Conservation (phyloP, 164 flowering plant species). For the Cinnamomum micranthum region DNA sequence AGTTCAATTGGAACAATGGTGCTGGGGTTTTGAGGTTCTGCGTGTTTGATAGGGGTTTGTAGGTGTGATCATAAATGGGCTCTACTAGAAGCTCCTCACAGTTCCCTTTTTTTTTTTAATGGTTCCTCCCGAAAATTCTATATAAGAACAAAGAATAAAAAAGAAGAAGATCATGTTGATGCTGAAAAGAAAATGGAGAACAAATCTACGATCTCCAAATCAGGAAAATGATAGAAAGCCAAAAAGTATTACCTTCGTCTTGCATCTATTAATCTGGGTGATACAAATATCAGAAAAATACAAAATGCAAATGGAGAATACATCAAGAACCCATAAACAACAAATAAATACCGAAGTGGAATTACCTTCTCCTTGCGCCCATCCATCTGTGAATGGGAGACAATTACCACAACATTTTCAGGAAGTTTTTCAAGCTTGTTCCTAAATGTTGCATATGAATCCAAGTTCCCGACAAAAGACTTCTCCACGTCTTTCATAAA, state of each 20-base stretch:
- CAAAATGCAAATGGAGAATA: not conserved
- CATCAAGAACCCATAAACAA: too few relatives aligned
- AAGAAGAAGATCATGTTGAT: too few relatives aligned
- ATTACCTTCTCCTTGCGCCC: conserved; percentile 81
- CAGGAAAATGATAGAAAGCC: not conserved
- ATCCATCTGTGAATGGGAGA: conserved; percentile 80
- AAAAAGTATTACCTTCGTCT: conserved; percentile 50
- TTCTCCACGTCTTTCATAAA: conserved; percentile 89
- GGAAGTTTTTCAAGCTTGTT: conserved; percentile 74
- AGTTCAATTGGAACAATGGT: too few relatives aligned
- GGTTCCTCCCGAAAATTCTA: too few relatives aligned
- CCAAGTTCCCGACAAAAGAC: conserved; percentile 68
- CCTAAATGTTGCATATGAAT: conserved; percentile 57
- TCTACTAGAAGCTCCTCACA: too few relatives aligned
- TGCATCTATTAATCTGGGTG: conserved; percentile 50
- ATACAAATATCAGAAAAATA: conserved; percentile 60
- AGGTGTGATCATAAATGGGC: too few relatives aligned
- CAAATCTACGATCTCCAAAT: not conserved
- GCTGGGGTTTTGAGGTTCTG: too few relatives aligned
- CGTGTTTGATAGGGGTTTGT: too few relatives aligned
- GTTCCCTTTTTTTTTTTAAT: too few relatives aligned
- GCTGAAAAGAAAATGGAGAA: conserved; percentile 1
- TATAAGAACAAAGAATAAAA: too few relatives aligned
- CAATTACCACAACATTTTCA: conserved; percentile 66
- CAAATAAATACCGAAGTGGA: too few relatives aligned